Evolutionary conservation across 768 basidiomycete species (phyloP).

Genomic region (Pulveroboletus sp.): DNA sequence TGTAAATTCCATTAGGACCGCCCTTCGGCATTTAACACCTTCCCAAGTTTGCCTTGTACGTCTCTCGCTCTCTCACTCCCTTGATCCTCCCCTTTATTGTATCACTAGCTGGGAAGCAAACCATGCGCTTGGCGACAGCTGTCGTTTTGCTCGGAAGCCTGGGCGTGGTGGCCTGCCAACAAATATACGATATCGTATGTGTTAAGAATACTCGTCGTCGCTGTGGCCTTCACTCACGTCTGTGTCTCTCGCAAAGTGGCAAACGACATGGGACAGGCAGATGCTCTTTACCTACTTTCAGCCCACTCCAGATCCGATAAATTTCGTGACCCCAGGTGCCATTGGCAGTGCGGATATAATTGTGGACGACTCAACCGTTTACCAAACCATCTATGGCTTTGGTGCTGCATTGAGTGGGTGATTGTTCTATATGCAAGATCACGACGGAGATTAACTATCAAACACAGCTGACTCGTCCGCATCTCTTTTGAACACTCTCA

Average conservation of each 20-base stretch:
- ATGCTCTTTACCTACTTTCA: constrained; percentile 30
- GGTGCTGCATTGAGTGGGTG: constrained; percentile 59
- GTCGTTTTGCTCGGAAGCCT: constrained; percentile 17
- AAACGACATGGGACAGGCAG: constrained; percentile 40
- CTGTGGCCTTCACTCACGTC: background rate
- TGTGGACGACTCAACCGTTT: constrained; percentile 48
- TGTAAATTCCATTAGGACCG: constrained; percentile 2
- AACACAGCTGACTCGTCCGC: constrained; percentile 68
- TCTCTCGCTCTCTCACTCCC: background rate
- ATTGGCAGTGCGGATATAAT: constrained; percentile 59
- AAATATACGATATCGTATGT: constrained; percentile 52
- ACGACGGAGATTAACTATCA: constrained; percentile 1
- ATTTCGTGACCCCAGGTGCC: constrained; percentile 42
- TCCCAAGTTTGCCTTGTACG: background rate
- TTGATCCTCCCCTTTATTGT: background rate
- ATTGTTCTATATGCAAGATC: background rate
- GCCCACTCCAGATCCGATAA: constrained; percentile 25
- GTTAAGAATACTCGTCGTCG: background rate
- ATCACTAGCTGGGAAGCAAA: background rate
- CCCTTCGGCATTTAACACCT: constrained; percentile 15
- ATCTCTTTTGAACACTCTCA: constrained; percentile 53
- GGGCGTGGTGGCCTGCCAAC: constrained; percentile 37
- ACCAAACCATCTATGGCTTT: constrained; percentile 63
- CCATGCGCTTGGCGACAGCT: constrained; percentile 17
- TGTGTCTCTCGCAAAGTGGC: constrained; percentile 39